These are phyloP conservation scores for Termitomyces heimii DNA, from an alignment of 768 basidiomycete genomes.

Conservation along the genomic window DNA sequence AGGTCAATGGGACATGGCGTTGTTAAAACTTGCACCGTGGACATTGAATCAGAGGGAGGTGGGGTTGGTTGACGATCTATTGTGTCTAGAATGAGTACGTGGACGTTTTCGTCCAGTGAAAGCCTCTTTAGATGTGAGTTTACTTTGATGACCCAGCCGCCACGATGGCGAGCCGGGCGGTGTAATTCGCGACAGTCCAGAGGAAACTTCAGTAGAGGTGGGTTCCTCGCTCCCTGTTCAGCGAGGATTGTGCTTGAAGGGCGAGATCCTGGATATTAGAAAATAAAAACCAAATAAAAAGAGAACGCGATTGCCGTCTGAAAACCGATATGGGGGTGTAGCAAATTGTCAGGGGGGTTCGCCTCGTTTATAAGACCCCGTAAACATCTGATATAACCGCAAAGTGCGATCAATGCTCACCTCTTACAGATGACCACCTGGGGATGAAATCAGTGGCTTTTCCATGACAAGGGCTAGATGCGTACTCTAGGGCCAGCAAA, in stretches of 20 bases:
- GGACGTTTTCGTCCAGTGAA: constrained; percentile 9
- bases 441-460: constrained; percentile 13
- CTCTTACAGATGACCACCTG: constrained; percentile 79
- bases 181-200: constrained; percentile 49
- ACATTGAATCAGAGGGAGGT: constrained; percentile 38
- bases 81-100: constrained; percentile 17
- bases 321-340: constrained; percentile 11
- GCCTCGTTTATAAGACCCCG: constrained; percentile 34
- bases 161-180: constrained; percentile 55
- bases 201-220: constrained; percentile 48
- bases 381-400: constrained; percentile 11
- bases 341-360: constrained; percentile 73
- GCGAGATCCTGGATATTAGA: constrained; percentile 20
- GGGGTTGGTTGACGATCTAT: constrained; percentile 19
- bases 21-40: constrained; percentile 47
- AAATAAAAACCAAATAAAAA: constrained; percentile 12
- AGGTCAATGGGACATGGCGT: constrained; percentile 29
- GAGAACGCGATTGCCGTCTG: constrained; percentile 5
- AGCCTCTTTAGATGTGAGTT: not conserved
- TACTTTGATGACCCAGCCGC: constrained; percentile 36
- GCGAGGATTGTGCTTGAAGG: constrained; percentile 62
- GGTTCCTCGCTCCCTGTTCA: constrained; percentile 65
- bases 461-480: constrained; percentile 12
- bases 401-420: constrained; percentile 30
- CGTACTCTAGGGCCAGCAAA: constrained; percentile 75